Evolutionary conservation across 1,284 basidiomycete species (phyloP).

Genomic region (Malassezia furfur): DNA sequence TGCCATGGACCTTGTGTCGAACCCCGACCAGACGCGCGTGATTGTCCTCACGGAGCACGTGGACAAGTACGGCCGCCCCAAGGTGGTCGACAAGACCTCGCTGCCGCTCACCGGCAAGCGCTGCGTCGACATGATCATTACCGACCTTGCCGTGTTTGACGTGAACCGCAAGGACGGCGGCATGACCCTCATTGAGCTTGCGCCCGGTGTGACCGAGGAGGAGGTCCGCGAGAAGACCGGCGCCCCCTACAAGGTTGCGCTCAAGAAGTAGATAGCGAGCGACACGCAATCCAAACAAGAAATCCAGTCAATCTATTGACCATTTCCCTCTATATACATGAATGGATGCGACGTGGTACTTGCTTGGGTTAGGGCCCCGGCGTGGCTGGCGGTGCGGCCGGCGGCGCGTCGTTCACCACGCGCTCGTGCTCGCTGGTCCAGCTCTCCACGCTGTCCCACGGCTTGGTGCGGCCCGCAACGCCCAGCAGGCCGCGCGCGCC

Average conservation of each 20-base stretch:
- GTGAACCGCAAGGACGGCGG: constrained; percentile 66
- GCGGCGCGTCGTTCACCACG: no score
- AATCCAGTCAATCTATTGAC: neutral
- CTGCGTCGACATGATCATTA: constrained; percentile 79
- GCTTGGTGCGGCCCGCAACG: no score
- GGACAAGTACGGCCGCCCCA: constrained; percentile 76
- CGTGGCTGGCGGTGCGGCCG: no score
- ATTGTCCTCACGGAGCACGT: constrained; percentile 81
- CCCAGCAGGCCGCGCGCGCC: no score
- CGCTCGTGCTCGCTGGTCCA: no score
- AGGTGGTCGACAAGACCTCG: constrained; percentile 71
- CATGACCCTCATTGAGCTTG: constrained; percentile 69
- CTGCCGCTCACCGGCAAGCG: constrained; percentile 79
- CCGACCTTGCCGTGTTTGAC: constrained; percentile 76
- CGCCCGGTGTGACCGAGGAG: constrained; percentile 70
- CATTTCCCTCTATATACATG: neutral
- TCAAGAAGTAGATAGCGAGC: neutral
- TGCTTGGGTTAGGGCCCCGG: no score
- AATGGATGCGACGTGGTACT: neutral
- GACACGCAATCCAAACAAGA: neutral
- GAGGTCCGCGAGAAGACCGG: constrained; percentile 77
- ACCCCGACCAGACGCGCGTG: constrained; percentile 39
- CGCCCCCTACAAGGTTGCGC: constrained; percentile 59
- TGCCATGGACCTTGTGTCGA: constrained; percentile 65
- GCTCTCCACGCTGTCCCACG: no score